Conservation (phyloP, 202 grass and related monocot genomes). For the Panicum hallii region DNA sequence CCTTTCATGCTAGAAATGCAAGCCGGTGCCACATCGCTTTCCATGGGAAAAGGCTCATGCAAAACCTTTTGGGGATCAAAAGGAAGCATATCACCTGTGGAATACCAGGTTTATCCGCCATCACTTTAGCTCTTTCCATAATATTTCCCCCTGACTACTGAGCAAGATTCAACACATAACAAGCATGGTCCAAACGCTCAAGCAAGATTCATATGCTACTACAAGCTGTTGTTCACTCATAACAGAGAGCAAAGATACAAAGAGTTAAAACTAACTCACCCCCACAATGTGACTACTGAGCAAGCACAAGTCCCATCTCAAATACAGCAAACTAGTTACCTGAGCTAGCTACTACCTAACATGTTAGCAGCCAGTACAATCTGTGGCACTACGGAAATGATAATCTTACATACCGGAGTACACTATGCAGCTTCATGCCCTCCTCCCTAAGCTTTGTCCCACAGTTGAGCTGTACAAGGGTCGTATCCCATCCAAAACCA, state of each 20-base stretch:
- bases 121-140: conserved; percentile 5
- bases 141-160: not conserved
- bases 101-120: not conserved
- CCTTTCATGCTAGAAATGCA: not conserved
- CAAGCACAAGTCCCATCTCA: conserved; percentile 12
- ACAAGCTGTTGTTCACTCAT: not conserved
- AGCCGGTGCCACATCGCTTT: not conserved
- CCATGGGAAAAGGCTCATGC: not conserved
- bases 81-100: not conserved
- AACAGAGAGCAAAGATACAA: not conserved
- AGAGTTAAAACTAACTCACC: not conserved
- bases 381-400: not conserved
- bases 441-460: conserved; percentile 17
- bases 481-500: not conserved
- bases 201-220: not conserved
- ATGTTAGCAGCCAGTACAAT: conserved; percentile 17
- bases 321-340: not conserved
- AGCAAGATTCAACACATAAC: too few species aligned
- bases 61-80: not conserved
- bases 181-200: not conserved
- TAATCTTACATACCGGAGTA: conserved; percentile 19
- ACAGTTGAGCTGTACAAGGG: conserved; percentile 37
- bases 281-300: not conserved
- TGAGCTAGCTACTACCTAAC: not conserved
- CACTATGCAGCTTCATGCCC: conserved; percentile 1